phyloP scores from a whole-genome alignment of 371 early-diverging fungal species.

The Zychaea mexicana region DNA sequence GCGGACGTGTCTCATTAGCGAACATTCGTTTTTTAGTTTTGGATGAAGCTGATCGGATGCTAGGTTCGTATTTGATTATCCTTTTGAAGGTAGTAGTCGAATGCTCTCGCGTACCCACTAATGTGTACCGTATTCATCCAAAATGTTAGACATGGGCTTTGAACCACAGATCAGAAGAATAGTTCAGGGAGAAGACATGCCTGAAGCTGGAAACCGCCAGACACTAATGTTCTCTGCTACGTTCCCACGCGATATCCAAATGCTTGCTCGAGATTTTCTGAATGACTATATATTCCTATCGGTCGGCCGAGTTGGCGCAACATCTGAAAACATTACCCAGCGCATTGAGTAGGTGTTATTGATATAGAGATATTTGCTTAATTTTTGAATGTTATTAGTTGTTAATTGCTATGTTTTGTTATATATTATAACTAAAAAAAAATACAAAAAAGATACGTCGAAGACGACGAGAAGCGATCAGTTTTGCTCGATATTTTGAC shows the following conservation, averaged over 20 bases:
- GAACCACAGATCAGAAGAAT: slow-evolving; percentile 93
- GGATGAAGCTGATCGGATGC: slow-evolving; percentile 98
- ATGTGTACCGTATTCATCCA: too few species aligned
- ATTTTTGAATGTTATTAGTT: background rate
- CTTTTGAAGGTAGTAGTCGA: too few species aligned
- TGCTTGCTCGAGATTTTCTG: slow-evolving; percentile 91
- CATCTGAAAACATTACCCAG: slow-evolving; percentile 53
- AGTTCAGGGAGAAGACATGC: slow-evolving; percentile 76
- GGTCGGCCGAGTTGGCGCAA: slow-evolving; percentile 58
- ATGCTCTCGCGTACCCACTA: too few species aligned
- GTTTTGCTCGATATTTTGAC: slow-evolving; percentile 86
- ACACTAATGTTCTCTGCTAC: slow-evolving; percentile 99
- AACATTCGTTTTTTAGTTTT: slow-evolving; percentile 88
- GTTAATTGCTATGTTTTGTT: background rate
- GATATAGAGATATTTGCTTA: background rate
- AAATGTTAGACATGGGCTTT: slow-evolving; percentile 99
- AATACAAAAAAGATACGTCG: slow-evolving; percentile 50
- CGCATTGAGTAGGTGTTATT: slow-evolving; percentile 25
- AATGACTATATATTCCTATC: slow-evolving; percentile 52
- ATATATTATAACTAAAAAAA: background rate
- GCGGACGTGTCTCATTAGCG: slow-evolving; percentile 74
- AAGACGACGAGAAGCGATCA: slow-evolving; percentile 86
- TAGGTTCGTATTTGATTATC: too few species aligned
- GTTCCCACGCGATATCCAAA: slow-evolving; percentile 92
- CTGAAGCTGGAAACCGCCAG: slow-evolving; percentile 12